Evolutionary conservation across 1,284 basidiomycete species (phyloP).

Genomic region (Phylloboletellus chloephorus): DNA sequence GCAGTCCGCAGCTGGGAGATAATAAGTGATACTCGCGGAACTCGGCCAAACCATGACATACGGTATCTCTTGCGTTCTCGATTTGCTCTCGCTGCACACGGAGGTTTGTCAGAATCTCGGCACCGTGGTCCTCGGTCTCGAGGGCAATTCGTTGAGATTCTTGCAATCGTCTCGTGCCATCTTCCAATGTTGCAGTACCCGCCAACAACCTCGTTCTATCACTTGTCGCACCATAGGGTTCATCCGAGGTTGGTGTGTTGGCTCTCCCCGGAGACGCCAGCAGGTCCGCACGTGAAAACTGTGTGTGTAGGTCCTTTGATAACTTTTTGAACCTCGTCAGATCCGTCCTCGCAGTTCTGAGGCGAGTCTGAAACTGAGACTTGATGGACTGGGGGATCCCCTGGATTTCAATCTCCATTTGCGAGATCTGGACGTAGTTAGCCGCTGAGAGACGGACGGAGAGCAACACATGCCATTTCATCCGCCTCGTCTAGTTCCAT

Average conservation of each 20-base stretch:
- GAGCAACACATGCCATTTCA: constrained; percentile 69
- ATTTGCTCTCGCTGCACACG: constrained; percentile 92
- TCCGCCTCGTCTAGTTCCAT: constrained; percentile 98
- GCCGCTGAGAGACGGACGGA: constrained; percentile 1
- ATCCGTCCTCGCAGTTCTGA: constrained; percentile 67
- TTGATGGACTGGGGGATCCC: constrained; percentile 86
- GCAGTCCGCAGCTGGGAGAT: constrained; percentile 56
- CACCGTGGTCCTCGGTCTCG: constrained; percentile 94
- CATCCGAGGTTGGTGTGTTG: constrained; percentile 61
- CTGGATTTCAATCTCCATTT: constrained; percentile 99
- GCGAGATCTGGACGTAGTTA: constrained; percentile 64
- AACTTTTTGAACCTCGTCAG: constrained; percentile 76
- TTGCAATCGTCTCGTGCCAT: constrained; percentile 76
- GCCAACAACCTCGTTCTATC: constrained; percentile 77
- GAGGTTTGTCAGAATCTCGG: constrained; percentile 86
- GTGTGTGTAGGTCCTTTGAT: constrained; percentile 58
- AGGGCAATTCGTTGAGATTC: constrained; percentile 91
- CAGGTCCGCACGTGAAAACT: constrained; percentile 56
- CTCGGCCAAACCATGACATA: constrained; percentile 35
- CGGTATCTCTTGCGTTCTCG: constrained; percentile 87
- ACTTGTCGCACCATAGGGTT: constrained; percentile 64
- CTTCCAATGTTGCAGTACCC: constrained; percentile 70
- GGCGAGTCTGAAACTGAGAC: constrained; percentile 66
- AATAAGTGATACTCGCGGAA: constrained; percentile 8
- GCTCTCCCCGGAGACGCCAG: constrained; percentile 43